Conservation (phyloP, 306 rosid species). For the Mimosa pudica region DNA sequence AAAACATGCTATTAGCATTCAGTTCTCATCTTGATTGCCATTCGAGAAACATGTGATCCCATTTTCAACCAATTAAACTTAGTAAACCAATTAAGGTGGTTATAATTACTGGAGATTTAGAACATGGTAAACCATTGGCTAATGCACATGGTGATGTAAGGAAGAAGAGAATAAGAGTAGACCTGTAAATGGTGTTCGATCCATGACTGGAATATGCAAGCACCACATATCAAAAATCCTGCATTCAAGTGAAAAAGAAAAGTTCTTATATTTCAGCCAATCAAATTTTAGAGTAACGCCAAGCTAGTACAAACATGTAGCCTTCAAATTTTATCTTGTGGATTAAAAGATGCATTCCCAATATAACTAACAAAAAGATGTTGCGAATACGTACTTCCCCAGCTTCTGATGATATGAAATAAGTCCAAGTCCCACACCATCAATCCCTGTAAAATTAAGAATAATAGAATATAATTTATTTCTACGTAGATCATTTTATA, state of each 20-base stretch:
- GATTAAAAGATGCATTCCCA: constrained; percentile 2
- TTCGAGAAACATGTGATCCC: constrained; percentile 1
- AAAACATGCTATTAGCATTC: constrained; percentile 4
- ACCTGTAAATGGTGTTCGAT: constrained; percentile 81
- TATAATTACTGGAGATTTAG: constrained; percentile 12
- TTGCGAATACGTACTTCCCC: constrained; percentile 58
- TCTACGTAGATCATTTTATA: neutral
- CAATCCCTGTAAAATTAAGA: constrained; percentile 58
- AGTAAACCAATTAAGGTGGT: neutral
- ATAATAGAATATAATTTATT: neutral
- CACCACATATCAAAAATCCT: constrained; percentile 85
- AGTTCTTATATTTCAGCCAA: constrained; percentile 23
- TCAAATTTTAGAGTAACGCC: constrained; percentile 19
- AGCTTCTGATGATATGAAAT: constrained; percentile 62
- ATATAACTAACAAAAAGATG: neutral
- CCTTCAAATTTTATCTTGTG: constrained; percentile 22
- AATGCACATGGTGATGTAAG: neutral
- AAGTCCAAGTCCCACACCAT: constrained; percentile 88
- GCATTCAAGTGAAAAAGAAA: constrained; percentile 35
- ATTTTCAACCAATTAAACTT: constrained; percentile 22
- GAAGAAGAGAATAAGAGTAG: constrained; percentile 3
- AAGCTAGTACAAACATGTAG: constrained; percentile 17
- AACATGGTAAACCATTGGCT: constrained; percentile 8
- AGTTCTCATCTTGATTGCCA: neutral
- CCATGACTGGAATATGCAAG: constrained; percentile 84